Conservation (phyloP, 1,284 basidiomycete genomes). For the Puccinia triticina region DNA sequence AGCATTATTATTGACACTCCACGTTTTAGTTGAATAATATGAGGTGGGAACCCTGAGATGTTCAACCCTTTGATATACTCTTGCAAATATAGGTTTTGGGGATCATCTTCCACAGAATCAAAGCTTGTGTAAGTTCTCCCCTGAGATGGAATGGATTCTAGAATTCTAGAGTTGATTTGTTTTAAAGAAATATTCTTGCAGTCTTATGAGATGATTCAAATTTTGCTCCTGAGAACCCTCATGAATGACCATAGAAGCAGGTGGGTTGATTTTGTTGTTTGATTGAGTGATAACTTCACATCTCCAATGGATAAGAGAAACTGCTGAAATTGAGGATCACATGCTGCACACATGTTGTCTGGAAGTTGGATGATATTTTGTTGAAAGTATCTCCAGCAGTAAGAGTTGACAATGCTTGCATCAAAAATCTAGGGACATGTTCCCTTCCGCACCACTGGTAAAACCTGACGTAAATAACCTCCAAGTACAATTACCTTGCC, state of each 20-base stretch:
- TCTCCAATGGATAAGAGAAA: background rate
- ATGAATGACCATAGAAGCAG: background rate
- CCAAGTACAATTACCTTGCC: background rate
- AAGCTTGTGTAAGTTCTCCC: too few relatives aligned
- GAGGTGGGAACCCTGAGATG: too few relatives aligned
- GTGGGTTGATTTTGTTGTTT: background rate
- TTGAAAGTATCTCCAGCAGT: background rate
- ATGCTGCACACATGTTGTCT: too few relatives aligned
- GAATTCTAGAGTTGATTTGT: too few relatives aligned
- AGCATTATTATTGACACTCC: too few relatives aligned
- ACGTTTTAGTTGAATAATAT: too few relatives aligned
- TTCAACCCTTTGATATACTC: too few relatives aligned
- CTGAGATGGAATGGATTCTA: too few relatives aligned
- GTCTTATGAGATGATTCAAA: constrained; percentile 12
- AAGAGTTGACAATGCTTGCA: background rate
- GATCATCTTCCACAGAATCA: too few relatives aligned
- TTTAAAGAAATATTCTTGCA: too few relatives aligned
- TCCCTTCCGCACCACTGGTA: background rate
- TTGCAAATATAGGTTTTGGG: too few relatives aligned
- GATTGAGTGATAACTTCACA: background rate
- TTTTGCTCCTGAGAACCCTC: background rate
- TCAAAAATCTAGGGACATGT: background rate
- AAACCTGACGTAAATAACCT: constrained; percentile 10
- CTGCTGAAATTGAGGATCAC: too few relatives aligned
- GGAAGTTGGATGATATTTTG: background rate